Conservation (phyloP, 2,329 filamentous ascomycete genomes). For the Paecilomyces niveus region DNA sequence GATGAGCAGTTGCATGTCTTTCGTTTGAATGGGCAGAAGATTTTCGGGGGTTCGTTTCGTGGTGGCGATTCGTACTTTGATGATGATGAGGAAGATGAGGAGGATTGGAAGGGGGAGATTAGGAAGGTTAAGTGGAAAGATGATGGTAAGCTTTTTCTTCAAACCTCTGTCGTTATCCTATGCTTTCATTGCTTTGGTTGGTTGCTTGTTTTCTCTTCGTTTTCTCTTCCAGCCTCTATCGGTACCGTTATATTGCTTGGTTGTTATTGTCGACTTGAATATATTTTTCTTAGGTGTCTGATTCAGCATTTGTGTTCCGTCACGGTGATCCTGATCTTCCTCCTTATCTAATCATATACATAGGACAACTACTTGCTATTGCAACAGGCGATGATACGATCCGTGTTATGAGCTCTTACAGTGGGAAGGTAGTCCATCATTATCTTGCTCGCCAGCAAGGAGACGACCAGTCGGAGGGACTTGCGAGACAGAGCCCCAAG, state of each 20-base stretch:
- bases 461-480: slow-evolving; percentile 6
- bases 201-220: too few relatives aligned
- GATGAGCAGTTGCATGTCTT: slow-evolving; percentile 67
- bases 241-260: background rate
- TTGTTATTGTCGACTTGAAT: background rate
- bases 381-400: slow-evolving; percentile 77
- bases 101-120: slow-evolving; percentile 25
- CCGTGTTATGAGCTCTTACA: slow-evolving; percentile 70
- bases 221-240: background rate
- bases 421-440: slow-evolving; percentile 71
- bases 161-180: slow-evolving; percentile 1
- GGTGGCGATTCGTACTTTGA: slow-evolving; percentile 31
- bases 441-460: slow-evolving; percentile 37
- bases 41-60: slow-evolving; percentile 45
- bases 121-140: slow-evolving; percentile 56
- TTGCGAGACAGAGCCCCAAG: slow-evolving; percentile 10
- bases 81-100: slow-evolving; percentile 34
- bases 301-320: background rate
- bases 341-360: background rate
- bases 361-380: slow-evolving; percentile 64
- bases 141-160: slow-evolving; percentile 47
- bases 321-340: background rate
- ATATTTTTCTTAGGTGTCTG: background rate
- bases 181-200: background rate
- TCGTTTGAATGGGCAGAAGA: slow-evolving; percentile 67